These are phyloP conservation scores for Simmondsia chinensis DNA, from an alignment of 148 eudicot genomes.

Conservation along the genomic window DNA sequence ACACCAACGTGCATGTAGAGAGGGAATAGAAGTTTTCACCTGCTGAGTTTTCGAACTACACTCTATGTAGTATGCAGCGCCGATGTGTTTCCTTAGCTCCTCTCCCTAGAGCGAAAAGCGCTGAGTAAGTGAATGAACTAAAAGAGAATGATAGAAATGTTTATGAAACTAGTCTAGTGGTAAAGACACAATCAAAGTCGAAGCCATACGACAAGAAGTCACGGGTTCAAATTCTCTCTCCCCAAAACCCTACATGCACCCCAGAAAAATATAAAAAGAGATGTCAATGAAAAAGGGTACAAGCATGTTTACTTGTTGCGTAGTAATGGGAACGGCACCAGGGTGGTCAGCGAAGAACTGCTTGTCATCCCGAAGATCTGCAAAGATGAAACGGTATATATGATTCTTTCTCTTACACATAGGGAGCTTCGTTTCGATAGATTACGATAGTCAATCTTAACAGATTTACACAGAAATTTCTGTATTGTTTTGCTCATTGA, in stretches of 20 bases:
- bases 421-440: too few relatives aligned
- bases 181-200: too few relatives aligned
- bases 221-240: too few relatives aligned
- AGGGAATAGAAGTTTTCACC: conserved; percentile 16
- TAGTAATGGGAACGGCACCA: conserved; percentile 65
- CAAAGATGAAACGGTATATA: background rate
- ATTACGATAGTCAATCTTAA: too few relatives aligned
- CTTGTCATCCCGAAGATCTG: conserved; percentile 88
- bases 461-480: too few relatives aligned
- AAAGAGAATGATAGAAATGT: background rate
- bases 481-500: too few relatives aligned
- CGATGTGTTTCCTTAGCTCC: conserved; percentile 59
- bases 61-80: conserved; percentile 68
- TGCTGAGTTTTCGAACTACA: conserved; percentile 86
- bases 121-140: background rate
- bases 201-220: too few relatives aligned
- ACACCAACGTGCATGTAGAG: too few relatives aligned
- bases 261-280: background rate
- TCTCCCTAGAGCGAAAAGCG: conserved; percentile 40
- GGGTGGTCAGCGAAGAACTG: conserved; percentile 73
- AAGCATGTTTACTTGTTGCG: conserved; percentile 54
- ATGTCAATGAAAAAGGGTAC: background rate
- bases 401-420: too few relatives aligned
- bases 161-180: too few relatives aligned
- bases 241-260: too few relatives aligned